Percentiles rank a stretch among this genome's conserved stretches.
phyloP scores from a whole-genome alignment of 441 rosid genomes.

The Croton laevigatus region DNA sequence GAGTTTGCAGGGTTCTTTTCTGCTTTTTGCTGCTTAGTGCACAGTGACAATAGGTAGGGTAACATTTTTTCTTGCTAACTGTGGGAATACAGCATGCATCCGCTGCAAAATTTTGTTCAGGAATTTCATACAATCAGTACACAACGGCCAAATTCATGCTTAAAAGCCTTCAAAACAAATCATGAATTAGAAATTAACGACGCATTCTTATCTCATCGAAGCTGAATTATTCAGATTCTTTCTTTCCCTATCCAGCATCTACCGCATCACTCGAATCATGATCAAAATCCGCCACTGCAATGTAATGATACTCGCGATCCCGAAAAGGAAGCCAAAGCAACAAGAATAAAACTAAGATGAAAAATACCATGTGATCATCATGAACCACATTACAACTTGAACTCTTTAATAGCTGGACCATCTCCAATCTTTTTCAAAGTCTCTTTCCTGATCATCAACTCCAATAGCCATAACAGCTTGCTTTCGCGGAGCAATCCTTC shows the following conservation, averaged over 20 bases:
- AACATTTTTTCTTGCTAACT: too few species aligned
- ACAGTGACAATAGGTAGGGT: too few species aligned
- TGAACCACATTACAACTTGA: conserved; percentile 49
- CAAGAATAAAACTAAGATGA: neutral
- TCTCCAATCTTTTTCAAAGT: conserved; percentile 69
- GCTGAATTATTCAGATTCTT: conserved; percentile 26
- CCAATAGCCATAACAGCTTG: conserved; percentile 97
- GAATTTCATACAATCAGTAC: neutral
- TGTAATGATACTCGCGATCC: conserved; percentile 21
- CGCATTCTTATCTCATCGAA: conserved; percentile 9
- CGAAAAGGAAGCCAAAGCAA: neutral
- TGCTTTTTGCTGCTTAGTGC: too few species aligned
- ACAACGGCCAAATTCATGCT: neutral
- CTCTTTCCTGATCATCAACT: conserved; percentile 69
- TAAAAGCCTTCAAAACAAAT: neutral
- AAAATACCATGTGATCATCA: neutral
- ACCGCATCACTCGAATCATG: conserved; percentile 31
- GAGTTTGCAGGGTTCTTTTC: too few species aligned
- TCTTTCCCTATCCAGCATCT: conserved; percentile 21
- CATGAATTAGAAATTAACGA: conserved; percentile 5
- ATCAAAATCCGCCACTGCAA: conserved; percentile 40
- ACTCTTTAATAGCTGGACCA: conserved; percentile 73
- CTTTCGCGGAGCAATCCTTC: conserved; percentile 79
- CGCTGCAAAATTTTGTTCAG: too few species aligned
- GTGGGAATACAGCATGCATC: too few species aligned